Evolutionary conservation across 2,329 filamentous ascomycete species (phyloP).

Genomic region (Verticillium tricorpus): DNA sequence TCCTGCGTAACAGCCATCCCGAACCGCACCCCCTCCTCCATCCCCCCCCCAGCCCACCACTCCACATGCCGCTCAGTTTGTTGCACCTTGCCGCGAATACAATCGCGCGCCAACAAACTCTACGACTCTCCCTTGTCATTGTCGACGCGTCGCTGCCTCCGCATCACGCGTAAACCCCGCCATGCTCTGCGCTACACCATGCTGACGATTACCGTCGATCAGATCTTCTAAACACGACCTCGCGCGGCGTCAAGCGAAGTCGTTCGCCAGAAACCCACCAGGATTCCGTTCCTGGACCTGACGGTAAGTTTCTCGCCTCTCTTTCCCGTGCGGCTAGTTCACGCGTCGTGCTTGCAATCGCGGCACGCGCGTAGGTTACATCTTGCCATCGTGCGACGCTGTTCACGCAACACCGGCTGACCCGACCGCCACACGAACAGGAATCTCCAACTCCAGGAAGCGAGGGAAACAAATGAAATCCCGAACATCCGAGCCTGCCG

Average conservation of each 20-base stretch:
- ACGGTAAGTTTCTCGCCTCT: slow-evolving; percentile 59
- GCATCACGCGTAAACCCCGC: slow-evolving; percentile 2
- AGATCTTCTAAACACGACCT: slow-evolving; percentile 48
- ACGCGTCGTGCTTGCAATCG: slow-evolving; percentile 6
- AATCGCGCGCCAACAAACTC: neutral
- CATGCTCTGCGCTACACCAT: slow-evolving; percentile 10
- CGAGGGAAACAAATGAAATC: slow-evolving; percentile 60
- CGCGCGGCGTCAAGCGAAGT: slow-evolving; percentile 74
- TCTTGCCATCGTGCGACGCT: slow-evolving; percentile 24
- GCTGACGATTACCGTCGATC: slow-evolving; percentile 25
- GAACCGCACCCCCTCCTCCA: slow-evolving; percentile 10
- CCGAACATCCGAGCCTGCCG: slow-evolving; percentile 54
- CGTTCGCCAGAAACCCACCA: slow-evolving; percentile 67
- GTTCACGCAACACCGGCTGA: slow-evolving; percentile 22
- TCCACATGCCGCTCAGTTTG: neutral
- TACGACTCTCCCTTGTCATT: neutral
- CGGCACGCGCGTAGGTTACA: slow-evolving; percentile 21
- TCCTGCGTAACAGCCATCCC: neutral
- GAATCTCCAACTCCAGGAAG: slow-evolving; percentile 49
- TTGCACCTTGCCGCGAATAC: neutral
- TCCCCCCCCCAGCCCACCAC: neutral
- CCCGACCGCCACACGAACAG: slow-evolving; percentile 25
- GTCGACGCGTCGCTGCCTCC: neutral
- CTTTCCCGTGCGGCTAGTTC: slow-evolving; percentile 6
- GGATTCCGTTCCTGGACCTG: slow-evolving; percentile 58